Conservation (phyloP, 495 filamentous ascomycete genomes). For the Niebla homalea region DNA sequence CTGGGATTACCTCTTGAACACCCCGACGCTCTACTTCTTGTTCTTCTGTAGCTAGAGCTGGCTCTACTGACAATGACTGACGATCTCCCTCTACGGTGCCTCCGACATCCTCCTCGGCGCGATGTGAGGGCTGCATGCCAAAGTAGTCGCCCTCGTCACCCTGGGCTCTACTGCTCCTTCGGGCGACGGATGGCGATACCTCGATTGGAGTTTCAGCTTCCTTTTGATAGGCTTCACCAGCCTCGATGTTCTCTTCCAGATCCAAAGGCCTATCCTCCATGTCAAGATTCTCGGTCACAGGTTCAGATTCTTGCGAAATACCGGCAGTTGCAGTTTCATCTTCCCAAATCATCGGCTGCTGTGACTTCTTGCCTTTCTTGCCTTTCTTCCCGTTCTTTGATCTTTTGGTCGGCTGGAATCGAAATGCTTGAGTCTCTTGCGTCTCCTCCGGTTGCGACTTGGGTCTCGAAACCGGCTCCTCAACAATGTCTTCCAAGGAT, state of each 20-base stretch:
- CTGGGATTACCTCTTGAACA: neutral
- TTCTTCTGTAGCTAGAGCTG: neutral
- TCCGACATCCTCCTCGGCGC: conserved; percentile 9
- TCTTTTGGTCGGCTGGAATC: conserved; percentile 5
- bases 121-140: conserved; percentile 4
- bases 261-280: neutral
- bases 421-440: neutral
- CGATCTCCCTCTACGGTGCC: neutral
- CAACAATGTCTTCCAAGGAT: conserved; percentile 11
- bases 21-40: neutral
- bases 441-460: neutral
- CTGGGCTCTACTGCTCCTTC: neutral
- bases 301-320: neutral
- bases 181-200: neutral
- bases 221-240: neutral
- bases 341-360: conserved; percentile 10
- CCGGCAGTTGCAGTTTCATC: conserved; percentile 8
- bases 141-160: conserved; percentile 8
- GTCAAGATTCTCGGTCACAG: neutral
- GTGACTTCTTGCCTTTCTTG: conserved; percentile 14
- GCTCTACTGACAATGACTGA: too few relatives aligned
- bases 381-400: conserved; percentile 11
- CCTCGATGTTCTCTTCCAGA: neutral
- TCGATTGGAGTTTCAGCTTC: neutral
- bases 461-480: conserved; percentile 7